Base-by-base conservation (phyloP, 768 basidiomycete genomes). In the Auricularia cornea region DNA sequence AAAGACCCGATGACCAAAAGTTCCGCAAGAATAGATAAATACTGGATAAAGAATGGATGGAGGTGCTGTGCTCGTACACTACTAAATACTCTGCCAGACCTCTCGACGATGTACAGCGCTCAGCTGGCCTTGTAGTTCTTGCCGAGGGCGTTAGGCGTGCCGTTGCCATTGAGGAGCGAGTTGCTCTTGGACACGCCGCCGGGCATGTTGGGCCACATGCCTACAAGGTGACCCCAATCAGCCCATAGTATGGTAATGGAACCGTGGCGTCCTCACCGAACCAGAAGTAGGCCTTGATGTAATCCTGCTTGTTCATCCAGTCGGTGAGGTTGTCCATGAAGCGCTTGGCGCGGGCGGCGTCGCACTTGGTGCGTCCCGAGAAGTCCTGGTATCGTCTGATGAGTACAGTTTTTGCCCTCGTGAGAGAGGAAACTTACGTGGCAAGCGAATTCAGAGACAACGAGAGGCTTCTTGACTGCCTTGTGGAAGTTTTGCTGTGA, bases 391-490 rank as follows among this genome's bases (percentile, higher is more conserved):
- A n/a, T n/a, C n/a, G n/a, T n/a, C n/a, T n/a, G n/a, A n/a, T n/a
- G n/a, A n/a, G n/a, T n/a, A n/a, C n/a, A n/a, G n/a, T n/a, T n/a
- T n/a, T n/a, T n/a, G n/a, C n/a, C n/a, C n/a, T n/a, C n/a, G n/a
- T n/a, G n/a, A n/a, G n/a, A 38, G 35, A 38, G 35, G 1, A 38
- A 5, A 38, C 35, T 8, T 38, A 38, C 88, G 77, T 85, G 78
- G 76, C 84, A 85, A 64, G 89, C 90, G 67, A 83, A 86, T 69
- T 94, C 91, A 3, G 88, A 88, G 64, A 87, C 71, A 80, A 81
- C 84, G 68, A 92, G 75, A 30, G 73, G 72, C 62, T 70, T 68
- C 14, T 63, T 38, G 68, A 83, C 86, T 2, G 73, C 74, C 41
- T 66, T 64, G 69, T 89, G 74, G 68, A 81, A 81, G 35, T 38